Evolutionary conservation across 2,329 filamentous ascomycete species (phyloP).

Genomic region (Cercospora brassicicola): DNA sequence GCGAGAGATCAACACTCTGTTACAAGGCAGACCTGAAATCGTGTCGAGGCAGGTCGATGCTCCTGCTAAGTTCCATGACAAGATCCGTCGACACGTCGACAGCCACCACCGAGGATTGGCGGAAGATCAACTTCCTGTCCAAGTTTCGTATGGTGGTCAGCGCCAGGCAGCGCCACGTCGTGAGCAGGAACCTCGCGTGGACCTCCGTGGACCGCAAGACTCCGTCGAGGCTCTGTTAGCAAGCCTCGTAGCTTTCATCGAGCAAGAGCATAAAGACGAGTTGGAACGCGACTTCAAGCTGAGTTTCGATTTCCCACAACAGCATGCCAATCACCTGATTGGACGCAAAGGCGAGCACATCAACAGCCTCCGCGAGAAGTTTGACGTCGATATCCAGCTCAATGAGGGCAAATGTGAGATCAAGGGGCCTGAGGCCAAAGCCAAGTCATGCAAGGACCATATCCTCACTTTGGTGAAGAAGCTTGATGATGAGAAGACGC

Average conservation of each 20-base stretch:
- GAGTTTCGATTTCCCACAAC: slow-evolving; percentile 90
- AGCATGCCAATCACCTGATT: slow-evolving; percentile 83
- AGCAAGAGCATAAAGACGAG: slow-evolving; percentile 87
- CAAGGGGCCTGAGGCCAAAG: slow-evolving; percentile 93
- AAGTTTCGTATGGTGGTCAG: slow-evolving; percentile 53
- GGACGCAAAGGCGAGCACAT: slow-evolving; percentile 68
- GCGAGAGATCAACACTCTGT: slow-evolving; percentile 54
- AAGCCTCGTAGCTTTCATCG: slow-evolving; percentile 76
- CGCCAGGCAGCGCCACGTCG: slow-evolving; percentile 47
- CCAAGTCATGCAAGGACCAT: slow-evolving; percentile 78
- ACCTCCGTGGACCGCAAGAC: slow-evolving; percentile 72
- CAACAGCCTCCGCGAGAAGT: slow-evolving; percentile 67
- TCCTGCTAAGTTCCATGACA: slow-evolving; percentile 63
- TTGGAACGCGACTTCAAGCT: slow-evolving; percentile 86
- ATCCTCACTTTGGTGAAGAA: slow-evolving; percentile 77
- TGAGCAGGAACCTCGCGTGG: slow-evolving; percentile 54
- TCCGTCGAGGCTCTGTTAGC: slow-evolving; percentile 69
- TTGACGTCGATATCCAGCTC: slow-evolving; percentile 78
- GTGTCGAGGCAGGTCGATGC: slow-evolving; percentile 56
- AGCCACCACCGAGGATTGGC: slow-evolving; percentile 55
- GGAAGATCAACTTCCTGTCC: slow-evolving; percentile 57
- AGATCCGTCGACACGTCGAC: slow-evolving; percentile 60
- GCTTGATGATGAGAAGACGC: slow-evolving; percentile 86
- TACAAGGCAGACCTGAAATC: slow-evolving; percentile 58
- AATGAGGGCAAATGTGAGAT: slow-evolving; percentile 93